These are phyloP conservation scores for Nigrograna mackinnonii DNA, from an alignment of 2,329 filamentous ascomycete genomes.

Conservation along the genomic window DNA sequence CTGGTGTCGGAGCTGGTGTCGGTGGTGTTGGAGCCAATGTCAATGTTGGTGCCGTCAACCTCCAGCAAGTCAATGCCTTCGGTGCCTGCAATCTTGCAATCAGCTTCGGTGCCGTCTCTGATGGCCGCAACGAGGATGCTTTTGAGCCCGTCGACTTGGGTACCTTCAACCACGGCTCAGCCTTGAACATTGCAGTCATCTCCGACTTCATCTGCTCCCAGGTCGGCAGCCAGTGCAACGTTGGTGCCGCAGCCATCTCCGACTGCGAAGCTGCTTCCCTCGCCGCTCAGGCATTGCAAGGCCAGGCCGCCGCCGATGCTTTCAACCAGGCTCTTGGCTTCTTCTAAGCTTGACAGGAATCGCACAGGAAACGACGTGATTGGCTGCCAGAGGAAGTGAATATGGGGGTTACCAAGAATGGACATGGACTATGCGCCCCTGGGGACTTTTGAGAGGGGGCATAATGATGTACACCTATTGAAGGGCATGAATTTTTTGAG, in stretches of 20 bases:
- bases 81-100: constrained; percentile 56
- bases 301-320: constrained; percentile 29
- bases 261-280: constrained; percentile 23
- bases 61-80: constrained; percentile 21
- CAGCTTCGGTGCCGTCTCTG: constrained; percentile 52
- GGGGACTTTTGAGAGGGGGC: no score
- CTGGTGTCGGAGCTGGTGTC: neutral
- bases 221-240: constrained; percentile 34
- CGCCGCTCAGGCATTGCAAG: constrained; percentile 20
- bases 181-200: constrained; percentile 53
- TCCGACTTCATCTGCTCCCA: constrained; percentile 54
- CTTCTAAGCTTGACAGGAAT: no score
- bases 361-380: no score
- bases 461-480: no score
- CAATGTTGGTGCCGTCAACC: neutral
- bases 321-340: constrained; percentile 32
- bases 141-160: constrained; percentile 48
- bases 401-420: no score
- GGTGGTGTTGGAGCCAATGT: neutral
- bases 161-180: constrained; percentile 58
- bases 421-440: no score
- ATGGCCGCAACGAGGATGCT: constrained; percentile 50
- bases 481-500: no score
- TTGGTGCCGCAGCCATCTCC: constrained; percentile 19
- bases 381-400: no score